phyloP scores from a whole-genome alignment of 306 rosid genomes.

The Citrullus amarus region DNA sequence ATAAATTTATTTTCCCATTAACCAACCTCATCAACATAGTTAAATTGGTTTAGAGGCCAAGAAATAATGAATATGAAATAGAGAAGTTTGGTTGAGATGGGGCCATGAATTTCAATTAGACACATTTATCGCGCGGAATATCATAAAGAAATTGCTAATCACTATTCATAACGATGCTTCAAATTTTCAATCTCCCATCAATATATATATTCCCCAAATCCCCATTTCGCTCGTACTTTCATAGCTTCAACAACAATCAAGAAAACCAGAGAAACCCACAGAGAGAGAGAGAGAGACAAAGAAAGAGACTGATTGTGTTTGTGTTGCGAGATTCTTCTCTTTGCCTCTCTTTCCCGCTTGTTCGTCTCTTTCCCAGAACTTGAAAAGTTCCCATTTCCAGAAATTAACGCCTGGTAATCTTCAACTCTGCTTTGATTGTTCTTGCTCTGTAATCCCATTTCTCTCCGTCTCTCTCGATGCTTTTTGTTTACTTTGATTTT shows the following conservation, averaged over 20 bases:
- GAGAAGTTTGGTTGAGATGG: neutral
- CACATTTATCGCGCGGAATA: too few relatives aligned
- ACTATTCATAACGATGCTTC: neutral
- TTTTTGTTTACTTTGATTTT: neutral
- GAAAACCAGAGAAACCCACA: neutral
- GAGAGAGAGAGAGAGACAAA: neutral
- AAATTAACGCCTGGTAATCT: conserved; percentile 1
- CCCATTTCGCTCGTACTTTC: neutral
- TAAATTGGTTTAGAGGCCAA: too few relatives aligned
- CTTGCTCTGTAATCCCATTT: neutral
- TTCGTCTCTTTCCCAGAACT: neutral
- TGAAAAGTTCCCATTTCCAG: neutral
- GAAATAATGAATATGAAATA: too few relatives aligned
- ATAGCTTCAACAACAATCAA: neutral
- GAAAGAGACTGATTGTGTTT: neutral
- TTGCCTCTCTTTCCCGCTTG: neutral
- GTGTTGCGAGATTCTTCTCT: neutral
- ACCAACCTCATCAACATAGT: too few relatives aligned
- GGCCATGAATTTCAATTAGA: neutral
- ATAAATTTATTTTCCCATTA: too few relatives aligned
- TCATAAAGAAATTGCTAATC: too few relatives aligned
- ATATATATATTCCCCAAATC: neutral
- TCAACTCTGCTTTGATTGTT: neutral
- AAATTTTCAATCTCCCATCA: neutral
- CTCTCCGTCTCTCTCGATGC: neutral